These are phyloP conservation scores for Neospermospora avenae DNA, from an alignment of 2,329 filamentous ascomycete species.

Conservation along the genomic window DNA sequence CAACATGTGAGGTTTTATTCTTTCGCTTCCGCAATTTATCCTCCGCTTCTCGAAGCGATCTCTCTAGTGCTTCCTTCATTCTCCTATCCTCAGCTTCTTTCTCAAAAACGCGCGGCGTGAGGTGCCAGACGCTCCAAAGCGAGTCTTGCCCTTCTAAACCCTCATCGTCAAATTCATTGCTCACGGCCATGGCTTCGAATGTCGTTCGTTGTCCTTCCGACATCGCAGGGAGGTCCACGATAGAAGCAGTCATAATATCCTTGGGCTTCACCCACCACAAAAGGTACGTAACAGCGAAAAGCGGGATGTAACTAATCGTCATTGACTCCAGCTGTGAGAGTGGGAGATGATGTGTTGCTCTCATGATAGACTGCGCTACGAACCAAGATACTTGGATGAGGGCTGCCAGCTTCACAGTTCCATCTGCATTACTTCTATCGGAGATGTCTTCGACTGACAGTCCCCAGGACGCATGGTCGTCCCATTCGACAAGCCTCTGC, in stretches of 20 bases:
- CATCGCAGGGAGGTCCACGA: slow-evolving; percentile 34
- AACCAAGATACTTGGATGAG: slow-evolving; percentile 35
- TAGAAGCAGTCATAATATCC: slow-evolving; percentile 35
- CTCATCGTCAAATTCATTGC: slow-evolving; percentile 33
- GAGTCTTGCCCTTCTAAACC: slow-evolving; percentile 26
- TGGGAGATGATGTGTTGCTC: slow-evolving; percentile 33
- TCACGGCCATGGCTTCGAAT: slow-evolving; percentile 32
- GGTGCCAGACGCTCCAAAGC: slow-evolving; percentile 31
- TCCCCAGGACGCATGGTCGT: slow-evolving; percentile 30
- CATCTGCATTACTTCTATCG: slow-evolving; percentile 37
- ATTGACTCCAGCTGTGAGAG: slow-evolving; percentile 38
- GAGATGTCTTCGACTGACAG: slow-evolving; percentile 31
- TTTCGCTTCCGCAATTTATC: not conserved
- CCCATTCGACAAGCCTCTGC: slow-evolving; percentile 32
- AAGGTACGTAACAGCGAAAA: slow-evolving; percentile 36
- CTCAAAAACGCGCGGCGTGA: slow-evolving; percentile 36
- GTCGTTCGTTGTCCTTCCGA: slow-evolving; percentile 18
- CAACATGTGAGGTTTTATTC: not conserved
- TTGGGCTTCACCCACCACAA: slow-evolving; percentile 40
- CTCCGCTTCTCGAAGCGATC: not conserved
- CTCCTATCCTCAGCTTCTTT: slow-evolving; percentile 26
- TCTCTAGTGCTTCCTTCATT: not conserved
- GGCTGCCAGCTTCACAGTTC: slow-evolving; percentile 32
- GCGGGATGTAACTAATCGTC: slow-evolving; percentile 38
- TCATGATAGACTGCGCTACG: slow-evolving; percentile 34